Evolutionary conservation across 805 yeast species (phyloP).

Genomic region (Starmera caribaea): DNA sequence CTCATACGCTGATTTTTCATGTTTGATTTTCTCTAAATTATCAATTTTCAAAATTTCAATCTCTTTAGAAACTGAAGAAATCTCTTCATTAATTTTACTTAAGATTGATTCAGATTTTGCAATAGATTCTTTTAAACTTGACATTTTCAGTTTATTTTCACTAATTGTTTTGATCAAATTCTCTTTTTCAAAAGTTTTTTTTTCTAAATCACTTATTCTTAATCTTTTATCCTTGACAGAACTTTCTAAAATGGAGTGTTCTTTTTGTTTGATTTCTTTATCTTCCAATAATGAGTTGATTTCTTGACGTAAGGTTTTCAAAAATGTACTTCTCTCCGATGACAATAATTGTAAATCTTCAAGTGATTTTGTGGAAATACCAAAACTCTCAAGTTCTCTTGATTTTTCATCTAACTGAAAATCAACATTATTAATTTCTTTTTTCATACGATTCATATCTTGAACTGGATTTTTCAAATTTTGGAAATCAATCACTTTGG

Average conservation of each 20-base stretch:
- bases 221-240: conserved; percentile 44
- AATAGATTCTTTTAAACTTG: conserved; percentile 10
- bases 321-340: conserved; percentile 25
- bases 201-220: conserved; percentile 42
- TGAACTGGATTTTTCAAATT: conserved; percentile 18
- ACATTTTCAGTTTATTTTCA: conserved; percentile 23
- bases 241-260: conserved; percentile 35
- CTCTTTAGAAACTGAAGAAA: conserved; percentile 10
- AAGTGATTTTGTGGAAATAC: conserved; percentile 26
- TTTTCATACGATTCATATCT: conserved; percentile 25
- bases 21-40: conserved; percentile 1
- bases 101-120: conserved; percentile 14
- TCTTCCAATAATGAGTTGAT: conserved; percentile 26
- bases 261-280: conserved; percentile 35
- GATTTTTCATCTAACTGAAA: conserved; percentile 20
- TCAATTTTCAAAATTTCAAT: conserved; percentile 9
- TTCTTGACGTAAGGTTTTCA: conserved; percentile 30
- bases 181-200: conserved; percentile 36
- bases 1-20: conserved; percentile 1
- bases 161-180: conserved; percentile 28
- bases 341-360: conserved; percentile 38
- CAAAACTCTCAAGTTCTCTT: conserved; percentile 28
- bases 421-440: conserved; percentile 21
- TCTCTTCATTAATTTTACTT: conserved; percentile 10
- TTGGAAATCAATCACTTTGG: conserved; percentile 4